Evolutionary conservation across 2,329 filamentous ascomycete species (phyloP).

Genomic region (Colletotrichum nymphaeae): DNA sequence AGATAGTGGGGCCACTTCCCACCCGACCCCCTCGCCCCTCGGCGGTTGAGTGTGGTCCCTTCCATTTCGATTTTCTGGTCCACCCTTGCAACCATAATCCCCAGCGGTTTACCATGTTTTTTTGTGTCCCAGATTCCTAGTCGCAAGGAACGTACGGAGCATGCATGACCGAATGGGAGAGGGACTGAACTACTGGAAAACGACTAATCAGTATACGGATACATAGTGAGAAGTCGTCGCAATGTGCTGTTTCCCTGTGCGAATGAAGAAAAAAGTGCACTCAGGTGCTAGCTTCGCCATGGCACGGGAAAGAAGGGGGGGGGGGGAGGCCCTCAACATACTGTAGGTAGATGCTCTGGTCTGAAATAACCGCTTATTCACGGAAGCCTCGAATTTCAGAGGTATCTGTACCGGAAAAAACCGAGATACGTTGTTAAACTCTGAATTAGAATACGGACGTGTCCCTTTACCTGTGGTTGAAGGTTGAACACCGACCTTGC

Average conservation of each 20-base stretch:
- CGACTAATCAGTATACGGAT: not conserved
- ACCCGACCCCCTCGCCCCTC: not conserved
- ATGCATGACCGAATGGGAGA: not conserved
- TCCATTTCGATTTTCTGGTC: slow-evolving; percentile 4
- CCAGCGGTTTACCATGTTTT: slow-evolving; percentile 23
- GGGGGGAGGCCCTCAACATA: too few relatives aligned
- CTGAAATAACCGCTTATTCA: too few relatives aligned
- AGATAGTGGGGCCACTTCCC: slow-evolving; percentile 2
- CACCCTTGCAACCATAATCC: slow-evolving; percentile 6
- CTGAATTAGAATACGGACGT: not conserved
- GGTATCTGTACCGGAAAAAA: too few relatives aligned
- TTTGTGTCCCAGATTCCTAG: not conserved
- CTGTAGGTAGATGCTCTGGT: too few relatives aligned
- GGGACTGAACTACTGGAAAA: not conserved
- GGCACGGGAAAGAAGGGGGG: too few relatives aligned
- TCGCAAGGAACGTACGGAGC: not conserved
- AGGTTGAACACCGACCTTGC: not conserved
- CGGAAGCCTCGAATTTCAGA: too few relatives aligned
- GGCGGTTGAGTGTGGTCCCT: not conserved
- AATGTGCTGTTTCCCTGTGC: not conserved
- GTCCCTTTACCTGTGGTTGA: not conserved
- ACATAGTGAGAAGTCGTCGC: too few relatives aligned
- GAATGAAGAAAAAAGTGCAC: not conserved
- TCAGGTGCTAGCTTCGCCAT: too few relatives aligned
- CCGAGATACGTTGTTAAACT: not conserved